A percentile compares a stretch with the other conserved stretches of the same genome.
phyloP scores from a whole-genome alignment of 2,329 filamentous ascomycete genomes.

The Aspergillus neotritici region DNA sequence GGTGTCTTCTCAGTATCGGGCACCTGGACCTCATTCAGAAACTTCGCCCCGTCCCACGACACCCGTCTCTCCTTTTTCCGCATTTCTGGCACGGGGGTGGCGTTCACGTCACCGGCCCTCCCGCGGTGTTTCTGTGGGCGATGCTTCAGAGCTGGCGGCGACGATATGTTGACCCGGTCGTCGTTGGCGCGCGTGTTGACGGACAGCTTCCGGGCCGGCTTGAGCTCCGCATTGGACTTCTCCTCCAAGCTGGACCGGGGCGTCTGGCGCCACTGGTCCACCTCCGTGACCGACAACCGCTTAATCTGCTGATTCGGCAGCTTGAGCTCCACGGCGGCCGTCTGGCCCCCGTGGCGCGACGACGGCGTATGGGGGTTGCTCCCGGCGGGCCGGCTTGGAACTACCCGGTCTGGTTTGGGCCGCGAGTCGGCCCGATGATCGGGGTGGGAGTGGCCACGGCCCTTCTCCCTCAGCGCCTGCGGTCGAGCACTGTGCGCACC shows the following conservation, averaged over 20 bases:
- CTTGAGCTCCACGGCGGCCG: constrained; percentile 35
- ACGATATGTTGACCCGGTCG: constrained; percentile 27
- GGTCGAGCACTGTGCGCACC: constrained; percentile 3
- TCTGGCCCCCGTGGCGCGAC: constrained; percentile 20
- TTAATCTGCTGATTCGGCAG: constrained; percentile 36
- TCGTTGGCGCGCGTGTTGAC: constrained; percentile 27
- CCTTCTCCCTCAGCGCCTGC: constrained; percentile 10
- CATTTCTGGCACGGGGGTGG: constrained; percentile 13
- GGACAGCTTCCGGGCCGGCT: constrained; percentile 27
- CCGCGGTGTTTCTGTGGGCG: constrained; percentile 36
- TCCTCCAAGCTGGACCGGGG: constrained; percentile 30
- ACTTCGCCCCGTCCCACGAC: constrained; percentile 36
- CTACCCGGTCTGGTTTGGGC: constrained; percentile 6
- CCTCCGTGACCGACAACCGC: constrained; percentile 34
- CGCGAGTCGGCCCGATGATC: constrained; percentile 3
- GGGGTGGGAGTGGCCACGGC: constrained; percentile 4
- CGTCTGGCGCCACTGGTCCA: constrained; percentile 33
- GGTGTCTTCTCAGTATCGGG: constrained; percentile 10
- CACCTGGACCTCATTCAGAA: constrained; percentile 24
- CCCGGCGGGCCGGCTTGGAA: constrained; percentile 1
- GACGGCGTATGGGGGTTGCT: constrained; percentile 27
- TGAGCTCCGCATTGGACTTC: constrained; percentile 26
- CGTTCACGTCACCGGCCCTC: constrained; percentile 20
- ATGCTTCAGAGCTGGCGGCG: constrained; percentile 37
- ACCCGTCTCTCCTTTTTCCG: constrained; percentile 30